Percentiles rank a stretch among this genome's conserved stretches.
Evolutionary conservation across 1,284 basidiomycete species (phyloP).

Genomic region (Cryptococcus floricola): DNA sequence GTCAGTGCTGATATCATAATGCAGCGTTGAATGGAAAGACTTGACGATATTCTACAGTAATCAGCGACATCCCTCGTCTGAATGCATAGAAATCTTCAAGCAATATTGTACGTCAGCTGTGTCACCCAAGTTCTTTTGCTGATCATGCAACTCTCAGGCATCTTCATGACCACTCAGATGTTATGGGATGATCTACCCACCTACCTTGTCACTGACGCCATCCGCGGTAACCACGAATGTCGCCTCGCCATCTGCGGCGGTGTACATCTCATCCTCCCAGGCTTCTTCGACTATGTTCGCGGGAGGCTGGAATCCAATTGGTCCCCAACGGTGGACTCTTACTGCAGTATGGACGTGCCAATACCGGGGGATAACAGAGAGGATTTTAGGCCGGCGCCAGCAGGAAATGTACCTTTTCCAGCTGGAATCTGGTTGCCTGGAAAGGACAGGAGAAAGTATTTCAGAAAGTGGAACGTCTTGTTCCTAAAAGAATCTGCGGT

Average conservation of each 20-base stretch:
- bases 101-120: conserved; percentile 23
- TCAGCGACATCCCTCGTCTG: conserved; percentile 32
- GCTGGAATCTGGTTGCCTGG: conserved; percentile 25
- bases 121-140: neutral
- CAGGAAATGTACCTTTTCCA: neutral
- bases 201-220: conserved; percentile 16
- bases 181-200: conserved; percentile 17
- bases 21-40: conserved; percentile 21
- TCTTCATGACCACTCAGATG: conserved; percentile 26
- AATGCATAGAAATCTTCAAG: conserved; percentile 13
- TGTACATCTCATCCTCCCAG: conserved; percentile 33
- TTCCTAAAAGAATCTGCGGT: conserved; percentile 23
- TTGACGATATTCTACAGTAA: conserved; percentile 26
- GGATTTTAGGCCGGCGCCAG: conserved; percentile 23
- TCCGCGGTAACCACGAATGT: conserved; percentile 14
- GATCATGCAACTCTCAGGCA: conserved; percentile 16
- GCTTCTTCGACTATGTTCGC: conserved; percentile 24
- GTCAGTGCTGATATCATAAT: neutral
- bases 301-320: conserved; percentile 26
- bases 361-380: conserved; percentile 23
- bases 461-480: conserved; percentile 31
- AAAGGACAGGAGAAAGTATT: conserved; percentile 21
- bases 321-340: conserved; percentile 36
- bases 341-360: conserved; percentile 30
- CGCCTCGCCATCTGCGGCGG: conserved; percentile 32